Evolutionary conservation across 495 filamentous ascomycete species (phyloP).

Genomic region (Astrothelium macrocarpum): DNA sequence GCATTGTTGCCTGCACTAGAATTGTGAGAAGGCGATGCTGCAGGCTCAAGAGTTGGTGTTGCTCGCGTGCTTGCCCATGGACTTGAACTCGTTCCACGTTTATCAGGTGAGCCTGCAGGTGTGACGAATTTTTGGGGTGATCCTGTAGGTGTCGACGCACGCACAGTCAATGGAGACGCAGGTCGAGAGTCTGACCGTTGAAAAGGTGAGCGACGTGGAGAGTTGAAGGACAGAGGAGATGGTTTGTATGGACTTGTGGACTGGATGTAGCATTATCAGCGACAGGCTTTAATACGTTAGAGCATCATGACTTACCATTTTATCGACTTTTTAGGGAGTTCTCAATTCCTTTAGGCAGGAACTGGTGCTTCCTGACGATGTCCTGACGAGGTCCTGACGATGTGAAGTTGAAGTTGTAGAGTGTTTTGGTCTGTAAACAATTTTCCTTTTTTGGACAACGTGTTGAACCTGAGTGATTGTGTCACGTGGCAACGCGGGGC

Average conservation of each 20-base stretch:
- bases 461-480: background rate
- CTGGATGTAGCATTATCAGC: background rate
- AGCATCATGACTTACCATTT: background rate
- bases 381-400: background rate
- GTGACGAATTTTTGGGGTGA: conserved; percentile 21
- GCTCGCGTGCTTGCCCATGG: background rate
- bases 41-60: background rate
- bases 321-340: too few relatives aligned
- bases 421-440: background rate
- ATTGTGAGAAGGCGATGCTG: background rate
- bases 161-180: conserved; percentile 22
- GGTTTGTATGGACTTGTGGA: conserved; percentile 25
- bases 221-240: conserved; percentile 30
- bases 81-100: background rate
- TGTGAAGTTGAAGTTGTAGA: background rate
- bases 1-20: background rate
- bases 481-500: background rate
- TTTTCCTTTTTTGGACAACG: background rate
- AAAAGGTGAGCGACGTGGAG: conserved; percentile 29
- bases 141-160: conserved; percentile 22
- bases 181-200: conserved; percentile 24
- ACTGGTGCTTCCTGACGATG: background rate
- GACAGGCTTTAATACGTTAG: conserved; percentile 5
- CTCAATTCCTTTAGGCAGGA: background rate
- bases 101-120: background rate